These are phyloP conservation scores for Parascedosporium putredinis DNA, from an alignment of 2,329 filamentous ascomycete species.

Conservation along the genomic window DNA sequence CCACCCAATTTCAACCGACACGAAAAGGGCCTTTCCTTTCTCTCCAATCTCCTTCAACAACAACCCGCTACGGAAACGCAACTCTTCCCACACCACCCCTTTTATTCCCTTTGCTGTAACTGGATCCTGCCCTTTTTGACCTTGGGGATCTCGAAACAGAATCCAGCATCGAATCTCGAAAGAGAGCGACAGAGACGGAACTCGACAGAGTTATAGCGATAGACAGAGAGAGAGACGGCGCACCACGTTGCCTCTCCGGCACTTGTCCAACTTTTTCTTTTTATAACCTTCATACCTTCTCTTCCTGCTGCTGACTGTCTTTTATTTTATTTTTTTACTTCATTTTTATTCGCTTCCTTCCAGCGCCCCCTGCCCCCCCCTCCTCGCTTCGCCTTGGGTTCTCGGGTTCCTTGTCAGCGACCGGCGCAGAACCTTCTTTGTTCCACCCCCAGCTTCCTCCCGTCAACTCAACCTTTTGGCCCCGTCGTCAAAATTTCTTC, in stretches of 20 bases:
- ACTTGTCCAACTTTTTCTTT: too few relatives aligned
- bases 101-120: not conserved
- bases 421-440: too few relatives aligned
- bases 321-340: not conserved
- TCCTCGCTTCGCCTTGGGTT: not conserved
- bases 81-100: not conserved
- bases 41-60: conserved; percentile 1
- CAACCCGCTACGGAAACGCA: not conserved
- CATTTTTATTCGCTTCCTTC: not conserved
- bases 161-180: not conserved
- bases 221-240: too few relatives aligned
- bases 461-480: not conserved
- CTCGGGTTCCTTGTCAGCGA: not conserved
- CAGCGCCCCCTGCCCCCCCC: too few relatives aligned
- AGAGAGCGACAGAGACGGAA: not conserved
- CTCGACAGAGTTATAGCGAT: too few relatives aligned
- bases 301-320: not conserved
- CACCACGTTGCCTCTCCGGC: too few relatives aligned
- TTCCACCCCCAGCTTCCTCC: too few relatives aligned
- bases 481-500: not conserved
- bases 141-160: too few relatives aligned
- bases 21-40: not conserved
- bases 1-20: conserved; percentile 2
- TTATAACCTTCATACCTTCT: not conserved
- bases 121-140: not conserved